phyloP scores from a whole-genome alignment of 768 basidiomycete genomes.

The Trametes sanguinea region DNA sequence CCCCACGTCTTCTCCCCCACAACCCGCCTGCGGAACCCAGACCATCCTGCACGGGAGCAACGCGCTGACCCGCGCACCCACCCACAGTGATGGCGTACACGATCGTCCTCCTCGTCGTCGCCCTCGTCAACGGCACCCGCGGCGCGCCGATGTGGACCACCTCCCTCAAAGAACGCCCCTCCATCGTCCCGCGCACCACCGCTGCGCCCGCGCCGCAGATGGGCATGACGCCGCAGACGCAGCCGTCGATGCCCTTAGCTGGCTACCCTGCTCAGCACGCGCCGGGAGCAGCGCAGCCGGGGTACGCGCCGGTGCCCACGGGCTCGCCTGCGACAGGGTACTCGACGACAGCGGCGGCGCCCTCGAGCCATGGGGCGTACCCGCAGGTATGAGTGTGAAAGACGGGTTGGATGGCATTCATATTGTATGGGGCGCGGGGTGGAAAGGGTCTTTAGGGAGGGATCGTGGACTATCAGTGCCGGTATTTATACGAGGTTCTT shows the following conservation, averaged over 20 bases:
- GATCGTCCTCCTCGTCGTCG: slow-evolving; percentile 17
- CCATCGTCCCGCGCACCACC: not conserved
- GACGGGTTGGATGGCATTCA: too few species aligned
- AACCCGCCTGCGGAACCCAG: too few species aligned
- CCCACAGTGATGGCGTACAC: slow-evolving; percentile 22
- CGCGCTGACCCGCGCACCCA: not conserved
- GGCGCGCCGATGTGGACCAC: slow-evolving; percentile 18
- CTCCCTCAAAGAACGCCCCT: slow-evolving; percentile 8
- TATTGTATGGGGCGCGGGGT: too few species aligned
- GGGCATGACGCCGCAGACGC: not conserved
- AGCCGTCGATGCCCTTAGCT: not conserved
- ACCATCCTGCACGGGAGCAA: too few species aligned
- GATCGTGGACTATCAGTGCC: too few species aligned
- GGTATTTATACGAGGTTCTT: too few species aligned
- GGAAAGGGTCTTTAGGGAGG: too few species aligned
- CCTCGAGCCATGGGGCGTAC: not conserved
- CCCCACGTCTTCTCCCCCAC: too few species aligned
- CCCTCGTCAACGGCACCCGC: slow-evolving; percentile 13
- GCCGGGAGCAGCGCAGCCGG: not conserved
- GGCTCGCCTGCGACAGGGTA: slow-evolving; percentile 1
- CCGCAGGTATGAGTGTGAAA: slow-evolving; percentile 2
- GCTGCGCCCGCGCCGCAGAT: not conserved
- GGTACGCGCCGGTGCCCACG: slow-evolving; percentile 4
- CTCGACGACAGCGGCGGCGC: not conserved
- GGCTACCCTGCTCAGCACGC: not conserved